A percentile compares a stretch with the other conserved stretches of the same genome.
Evolutionary conservation across 345 rosid genomes (phyloP).

Genomic region (Melastoma malabathricum): DNA sequence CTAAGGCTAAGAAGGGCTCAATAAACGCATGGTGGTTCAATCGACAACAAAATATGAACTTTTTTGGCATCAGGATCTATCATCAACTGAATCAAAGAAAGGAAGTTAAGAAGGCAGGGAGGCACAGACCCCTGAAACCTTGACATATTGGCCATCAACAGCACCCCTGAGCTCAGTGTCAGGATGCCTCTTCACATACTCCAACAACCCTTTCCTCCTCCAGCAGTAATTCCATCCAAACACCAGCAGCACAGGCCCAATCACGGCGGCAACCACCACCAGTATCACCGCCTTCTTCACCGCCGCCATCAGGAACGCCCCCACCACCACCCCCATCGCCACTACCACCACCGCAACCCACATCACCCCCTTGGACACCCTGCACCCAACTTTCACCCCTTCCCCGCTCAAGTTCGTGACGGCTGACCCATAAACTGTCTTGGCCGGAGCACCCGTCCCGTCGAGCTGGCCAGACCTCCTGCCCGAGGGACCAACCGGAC

Average conservation of each 20-base stretch:
- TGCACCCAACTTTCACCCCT: constrained; percentile 52
- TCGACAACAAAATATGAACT: too few species aligned
- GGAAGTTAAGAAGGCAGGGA: not conserved
- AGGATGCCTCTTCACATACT: constrained; percentile 49
- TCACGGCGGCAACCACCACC: constrained; percentile 44
- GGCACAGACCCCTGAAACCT: constrained; percentile 77
- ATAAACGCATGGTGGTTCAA: too few species aligned
- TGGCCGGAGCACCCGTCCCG: constrained; percentile 25
- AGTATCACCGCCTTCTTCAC: constrained; percentile 63
- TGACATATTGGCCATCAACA: constrained; percentile 78
- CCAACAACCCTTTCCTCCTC: constrained; percentile 61
- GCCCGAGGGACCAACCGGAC: constrained; percentile 47
- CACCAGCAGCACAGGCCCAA: constrained; percentile 36
- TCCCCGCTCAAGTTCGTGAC: constrained; percentile 57
- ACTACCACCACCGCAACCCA: constrained; percentile 61
- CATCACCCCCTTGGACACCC: constrained; percentile 57
- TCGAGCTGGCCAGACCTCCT: constrained; percentile 72
- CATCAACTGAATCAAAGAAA: not conserved
- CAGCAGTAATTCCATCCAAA: constrained; percentile 56
- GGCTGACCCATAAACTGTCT: constrained; percentile 60
- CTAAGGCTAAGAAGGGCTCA: too few species aligned
- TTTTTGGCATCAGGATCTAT: not conserved
- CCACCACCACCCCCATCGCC: constrained; percentile 46
- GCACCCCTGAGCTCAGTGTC: constrained; percentile 93
- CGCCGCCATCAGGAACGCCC: constrained; percentile 67